phyloP scores from a whole-genome alignment of 2,329 filamentous ascomycete genomes.

The Neofusicoccum ribis region DNA sequence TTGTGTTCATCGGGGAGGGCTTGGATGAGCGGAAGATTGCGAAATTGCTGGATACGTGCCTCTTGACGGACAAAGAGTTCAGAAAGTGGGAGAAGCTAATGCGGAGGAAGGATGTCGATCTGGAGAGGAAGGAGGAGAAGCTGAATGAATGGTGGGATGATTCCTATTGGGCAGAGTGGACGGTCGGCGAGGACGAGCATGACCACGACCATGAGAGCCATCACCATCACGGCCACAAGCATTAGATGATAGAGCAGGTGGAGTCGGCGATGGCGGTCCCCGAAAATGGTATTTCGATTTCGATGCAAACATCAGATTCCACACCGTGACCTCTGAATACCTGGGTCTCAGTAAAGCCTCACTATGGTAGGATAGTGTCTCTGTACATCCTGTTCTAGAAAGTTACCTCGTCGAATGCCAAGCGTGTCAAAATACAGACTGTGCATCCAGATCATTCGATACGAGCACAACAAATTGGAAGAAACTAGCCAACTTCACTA shows the following conservation, averaged over 20 bases:
- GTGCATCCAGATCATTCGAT: too few species aligned
- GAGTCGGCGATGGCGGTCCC: too few species aligned
- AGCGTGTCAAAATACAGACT: too few species aligned
- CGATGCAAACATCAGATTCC: too few species aligned
- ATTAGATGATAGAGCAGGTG: not conserved
- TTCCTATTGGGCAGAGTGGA: constrained; percentile 32
- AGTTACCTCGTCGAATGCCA: too few species aligned
- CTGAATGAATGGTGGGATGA: constrained; percentile 58
- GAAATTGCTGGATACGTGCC: constrained; percentile 58
- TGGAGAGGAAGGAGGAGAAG: constrained; percentile 47
- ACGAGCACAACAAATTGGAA: too few species aligned
- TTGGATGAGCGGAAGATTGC: constrained; percentile 57
- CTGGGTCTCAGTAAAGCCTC: too few species aligned
- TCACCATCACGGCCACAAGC: not conserved
- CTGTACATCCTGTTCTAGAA: too few species aligned
- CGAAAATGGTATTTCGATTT: too few species aligned
- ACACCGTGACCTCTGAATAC: too few species aligned
- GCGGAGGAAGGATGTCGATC: constrained; percentile 27
- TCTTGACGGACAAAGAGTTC: constrained; percentile 62
- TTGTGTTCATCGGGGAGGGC: constrained; percentile 72
- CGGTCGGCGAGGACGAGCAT: not conserved
- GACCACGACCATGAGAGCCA: not conserved
- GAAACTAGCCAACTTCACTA: too few species aligned
- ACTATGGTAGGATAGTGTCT: too few species aligned
- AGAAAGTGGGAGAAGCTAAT: constrained; percentile 42